Evolutionary conservation across 768 basidiomycete genomes (phyloP), one percentile per base, ranked within the genome.

Genomic region (Phylloporus sp.): DNA sequence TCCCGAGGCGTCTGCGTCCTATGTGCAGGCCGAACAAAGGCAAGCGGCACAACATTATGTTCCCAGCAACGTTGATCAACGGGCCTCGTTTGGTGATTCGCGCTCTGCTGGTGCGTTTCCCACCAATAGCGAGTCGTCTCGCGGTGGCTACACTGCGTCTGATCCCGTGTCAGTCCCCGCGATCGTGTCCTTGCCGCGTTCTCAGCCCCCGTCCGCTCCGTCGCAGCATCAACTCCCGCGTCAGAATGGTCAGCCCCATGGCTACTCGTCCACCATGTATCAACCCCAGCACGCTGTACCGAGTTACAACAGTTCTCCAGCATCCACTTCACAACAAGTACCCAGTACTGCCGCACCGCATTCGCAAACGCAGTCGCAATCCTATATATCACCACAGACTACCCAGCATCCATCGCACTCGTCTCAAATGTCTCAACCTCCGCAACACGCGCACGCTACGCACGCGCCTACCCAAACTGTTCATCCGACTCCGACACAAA

Each of bases 351-450:
- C 34, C 11, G 46, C 53, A 26, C 10, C 48, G 21, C 59, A 53
- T 20, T 49, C 60, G 1, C 64, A 62, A 8, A 57, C 67, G 18
- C 64, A 62, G 9, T 58, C 67, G 18, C 70, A 70, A 11, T 54
- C 64, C 6, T 63, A 52, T 27, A 46, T 53, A 3, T 47, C 35
- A 10, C 24, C 50, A 14, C 60, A 50, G 26, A 14, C 51, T 15
- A 14, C 43, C 9, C 13, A 32, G 9, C 62, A 53, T 17, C 13
- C 51, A 10, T 49, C 53, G 17, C 52, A 54, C 29, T 36, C 50
- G 7, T 43, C 48, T 5, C 55, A 57, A 17, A 6, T 44, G 3
- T 28, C 56, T 6, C 62, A 62, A 20, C 17, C 48, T 7, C 47
- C 51, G 5, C 63, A 45, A 26, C 52, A 59, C 3, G 36, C 54